Evolutionary conservation across 169 alveolate species (phyloP), one percentile per base, ranked within the genome.

Genomic region (Besnoitia besnoiti): DNA sequence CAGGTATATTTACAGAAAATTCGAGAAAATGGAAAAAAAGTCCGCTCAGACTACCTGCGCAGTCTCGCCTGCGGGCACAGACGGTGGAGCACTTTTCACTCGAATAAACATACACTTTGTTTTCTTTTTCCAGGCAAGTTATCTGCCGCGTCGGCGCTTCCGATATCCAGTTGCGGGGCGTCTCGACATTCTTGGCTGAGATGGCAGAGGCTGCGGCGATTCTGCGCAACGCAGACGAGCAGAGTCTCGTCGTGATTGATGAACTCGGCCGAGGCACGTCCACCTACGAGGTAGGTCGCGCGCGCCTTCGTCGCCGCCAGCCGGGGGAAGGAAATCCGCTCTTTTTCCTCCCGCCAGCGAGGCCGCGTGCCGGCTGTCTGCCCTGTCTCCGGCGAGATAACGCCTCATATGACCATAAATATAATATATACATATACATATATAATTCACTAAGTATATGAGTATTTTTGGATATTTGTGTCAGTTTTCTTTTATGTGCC

Each of bases 101-200:
- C 59, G 59, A 7, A 16, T 7, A 49, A 49, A 49, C 59, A 16
- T 7, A 49, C 59, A 16, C 59, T 49, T 84, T 7, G 59, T 93
- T n/a, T n/a, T n/a, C n/a, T n/a, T n/a, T n/a, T n/a, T n/a, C n/a
- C 59, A 49, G 59, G 59, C 96, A 98, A 85, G 98, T 99, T 0
- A 98, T 98, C 94, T 99, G 99, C 8, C 95, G 99, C 75, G 96
- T 99, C 33, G 99, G 99, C 33, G 99, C 99, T 0, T 97, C 97
- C 89, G 99, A 99, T 95, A 35, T 85, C 46, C 95, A 98, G 75
- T 93, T 98, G 61, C 99, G 99, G 94, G 99, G 99, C 0, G 98
- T 98, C 93, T 97, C 99, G 85, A 99, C 99, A 7, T 99, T 99
- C 94, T 97, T 97, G 89, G 98, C 99, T 30, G 99, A 99, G 94